A percentile compares a stretch with the other conserved stretches of the same genome.
Conservation (phyloP, 2,329 filamentous ascomycete species). For the Gnomoniopsis smithogilvyi region DNA sequence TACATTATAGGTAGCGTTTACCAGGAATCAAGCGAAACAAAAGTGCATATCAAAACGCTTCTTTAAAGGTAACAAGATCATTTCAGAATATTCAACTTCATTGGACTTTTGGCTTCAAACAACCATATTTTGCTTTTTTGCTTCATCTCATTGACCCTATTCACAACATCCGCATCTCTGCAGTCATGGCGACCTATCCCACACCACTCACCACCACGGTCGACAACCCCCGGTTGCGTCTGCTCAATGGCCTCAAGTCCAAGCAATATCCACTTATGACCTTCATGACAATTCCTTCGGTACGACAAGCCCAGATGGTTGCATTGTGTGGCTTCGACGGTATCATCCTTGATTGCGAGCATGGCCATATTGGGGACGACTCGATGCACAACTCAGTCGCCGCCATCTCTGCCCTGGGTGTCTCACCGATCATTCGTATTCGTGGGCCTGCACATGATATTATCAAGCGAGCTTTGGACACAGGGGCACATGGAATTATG, state of each 20-base stretch:
- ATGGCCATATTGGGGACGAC: conserved; percentile 24
- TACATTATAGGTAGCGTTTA: not conserved
- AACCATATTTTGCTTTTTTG: not conserved
- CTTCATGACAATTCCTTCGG: conserved; percentile 44
- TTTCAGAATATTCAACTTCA: no score
- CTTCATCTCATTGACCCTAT: not conserved
- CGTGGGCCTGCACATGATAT: conserved; percentile 26
- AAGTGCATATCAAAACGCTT: no score
- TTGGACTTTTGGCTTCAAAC: no score
- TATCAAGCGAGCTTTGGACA: conserved; percentile 29
- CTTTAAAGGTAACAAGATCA: no score
- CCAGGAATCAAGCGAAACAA: not conserved
- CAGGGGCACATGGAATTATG: conserved; percentile 29
- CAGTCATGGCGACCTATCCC: conserved; percentile 21
- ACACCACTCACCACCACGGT: conserved; percentile 30
- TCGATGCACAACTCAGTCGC: conserved; percentile 22
- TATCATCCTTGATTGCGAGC: conserved; percentile 33
- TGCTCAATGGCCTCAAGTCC: conserved; percentile 40
- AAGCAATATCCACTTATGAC: conserved; percentile 42
- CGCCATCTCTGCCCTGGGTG: conserved; percentile 21
- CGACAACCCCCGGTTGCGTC: conserved; percentile 37
- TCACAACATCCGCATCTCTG: not conserved
- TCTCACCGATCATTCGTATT: conserved; percentile 23
- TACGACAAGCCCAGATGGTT: conserved; percentile 46
- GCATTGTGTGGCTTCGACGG: conserved; percentile 46